Evolutionary conservation across 108 stramenopile genomes (phyloP), one percentile per base, ranked within the genome.

Genomic region (Nitzschia sp.): DNA sequence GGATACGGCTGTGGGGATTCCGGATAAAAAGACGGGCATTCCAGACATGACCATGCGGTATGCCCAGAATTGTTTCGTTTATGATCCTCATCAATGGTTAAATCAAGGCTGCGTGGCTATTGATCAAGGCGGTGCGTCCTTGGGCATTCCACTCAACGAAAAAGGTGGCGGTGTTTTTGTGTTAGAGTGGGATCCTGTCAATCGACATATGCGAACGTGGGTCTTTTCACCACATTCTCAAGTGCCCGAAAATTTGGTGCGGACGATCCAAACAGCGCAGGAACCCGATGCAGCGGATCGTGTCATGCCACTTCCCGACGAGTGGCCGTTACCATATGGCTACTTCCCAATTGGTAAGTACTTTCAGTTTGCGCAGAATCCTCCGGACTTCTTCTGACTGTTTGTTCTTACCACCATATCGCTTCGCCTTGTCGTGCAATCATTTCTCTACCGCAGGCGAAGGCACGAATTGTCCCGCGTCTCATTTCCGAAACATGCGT

Each of bases 1-100:
- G 86, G 93, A 94, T 66, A 90, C 91, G 0, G 85, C 94, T 54
- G 78, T 85, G 19, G 94, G 94, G 0, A 90, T 95, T 36, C 95
- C 91, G 0, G 78, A 89, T 56, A 66, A 64, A 28, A 87, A 88
- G 33, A 90, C 90, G 18, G 84, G 86, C 9, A 69, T 76, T 32
- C 86, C 86, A 28, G 76, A 78, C 28, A 84, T 78, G 68, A 75
- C 74, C 11, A 31, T 62, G 27, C 38, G 71, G 36, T 58, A 76
- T 56, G 82, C 83, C 21, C 72, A 62, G 45, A 91, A 96, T 64
- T 96, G 95, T 71, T 94, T 82, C 79, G 88, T 89, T 0, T 92
- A 90, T 74, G 92, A 90, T 34, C 88, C 80, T n/a, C 89, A 96
- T 76, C 95, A 96, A 77, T 96, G 95, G 95, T 74, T 86, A n/a